Conservation (phyloP, 2,329 filamentous ascomycete species). For the Cadophora malorum region DNA sequence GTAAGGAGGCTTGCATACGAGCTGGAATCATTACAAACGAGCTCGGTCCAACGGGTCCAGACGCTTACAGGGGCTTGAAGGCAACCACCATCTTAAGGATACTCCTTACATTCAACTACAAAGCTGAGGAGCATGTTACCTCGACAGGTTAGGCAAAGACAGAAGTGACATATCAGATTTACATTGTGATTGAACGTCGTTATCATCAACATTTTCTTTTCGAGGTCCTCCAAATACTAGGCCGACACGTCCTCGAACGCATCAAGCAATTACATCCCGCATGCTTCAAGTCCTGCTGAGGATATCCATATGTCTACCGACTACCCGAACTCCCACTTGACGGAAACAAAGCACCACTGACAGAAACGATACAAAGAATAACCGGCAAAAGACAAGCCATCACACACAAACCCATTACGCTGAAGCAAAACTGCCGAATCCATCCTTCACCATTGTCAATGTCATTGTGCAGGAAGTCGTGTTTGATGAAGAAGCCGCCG, state of each 20-base stretch:
- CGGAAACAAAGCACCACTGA: background rate
- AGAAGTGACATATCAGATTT: conserved; percentile 24
- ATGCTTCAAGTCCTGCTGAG: conserved; percentile 14
- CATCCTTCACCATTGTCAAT: background rate
- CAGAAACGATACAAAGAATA: conserved; percentile 2
- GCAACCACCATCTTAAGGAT: background rate
- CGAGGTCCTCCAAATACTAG: conserved; percentile 25
- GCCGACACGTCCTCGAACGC: conserved; percentile 24
- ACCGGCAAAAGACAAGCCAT: background rate
- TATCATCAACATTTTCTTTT: conserved; percentile 13
- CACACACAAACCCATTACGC: conserved; percentile 1
- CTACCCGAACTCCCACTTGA: background rate
- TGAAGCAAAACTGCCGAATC: conserved; percentile 2
- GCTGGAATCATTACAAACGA: conserved; percentile 2
- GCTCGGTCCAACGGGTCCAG: background rate
- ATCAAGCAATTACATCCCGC: conserved; percentile 25
- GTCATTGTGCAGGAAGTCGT: background rate
- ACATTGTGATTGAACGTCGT: conserved; percentile 14
- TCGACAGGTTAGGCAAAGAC: background rate
- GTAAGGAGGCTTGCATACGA: background rate
- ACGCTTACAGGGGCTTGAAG: background rate
- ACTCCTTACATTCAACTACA: conserved; percentile 1
- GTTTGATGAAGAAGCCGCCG: conserved; percentile 15
- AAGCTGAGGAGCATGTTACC: background rate
- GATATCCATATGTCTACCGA: conserved; percentile 3